Evolutionary conservation across 345 rosid genomes (phyloP), one percentile per base, ranked within the genome.

Genomic region (Citrus sinensis): DNA sequence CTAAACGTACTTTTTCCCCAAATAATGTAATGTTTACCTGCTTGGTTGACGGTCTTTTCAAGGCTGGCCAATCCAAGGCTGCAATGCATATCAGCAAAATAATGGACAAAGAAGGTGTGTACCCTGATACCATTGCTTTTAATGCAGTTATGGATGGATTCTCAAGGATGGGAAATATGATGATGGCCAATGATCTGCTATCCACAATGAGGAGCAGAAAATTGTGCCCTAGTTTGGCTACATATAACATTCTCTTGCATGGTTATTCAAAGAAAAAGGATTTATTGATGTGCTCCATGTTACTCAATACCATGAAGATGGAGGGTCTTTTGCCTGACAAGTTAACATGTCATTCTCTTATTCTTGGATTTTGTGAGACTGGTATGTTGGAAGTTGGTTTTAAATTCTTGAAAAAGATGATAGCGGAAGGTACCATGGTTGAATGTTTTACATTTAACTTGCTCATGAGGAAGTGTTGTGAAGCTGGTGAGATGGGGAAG

Each of bases 211-310:
- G 42, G 73, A 84, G 84, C 80, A 78, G 73, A 75, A 77, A 75
- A 56, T 30, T 80, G 22, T 27, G 42, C 65, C 95, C 93, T 78
- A 89, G 78, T 87, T 87, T 92, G 88, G 82, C 83, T 74, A 90
- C 98, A 1, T 91, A 85, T 81, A 93, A 93, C 78, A 90, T 90
- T 82, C 90, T 95, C 55, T 83, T 95, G 84, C 98, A 93, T 74
- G 93, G 92, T 32, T 89, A 86, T 83, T 85, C 94, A 58, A 93
- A 89, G 87, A 86, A 83, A 83, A 87, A 83, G 58, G 86, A 92
- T 76, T 62, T 93, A 32, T 74, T 62, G 24, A 80, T 79, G 67
- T 90, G 85, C 85, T 88, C 88, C 71, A 56, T 55, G 72, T 61
- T 92, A 34, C 88, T 85, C 80, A 91, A 84, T 71, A 66, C 78